These are phyloP conservation scores for Aspergillus melleus DNA, from an alignment of 2,329 filamentous ascomycete species.

Conservation along the genomic window DNA sequence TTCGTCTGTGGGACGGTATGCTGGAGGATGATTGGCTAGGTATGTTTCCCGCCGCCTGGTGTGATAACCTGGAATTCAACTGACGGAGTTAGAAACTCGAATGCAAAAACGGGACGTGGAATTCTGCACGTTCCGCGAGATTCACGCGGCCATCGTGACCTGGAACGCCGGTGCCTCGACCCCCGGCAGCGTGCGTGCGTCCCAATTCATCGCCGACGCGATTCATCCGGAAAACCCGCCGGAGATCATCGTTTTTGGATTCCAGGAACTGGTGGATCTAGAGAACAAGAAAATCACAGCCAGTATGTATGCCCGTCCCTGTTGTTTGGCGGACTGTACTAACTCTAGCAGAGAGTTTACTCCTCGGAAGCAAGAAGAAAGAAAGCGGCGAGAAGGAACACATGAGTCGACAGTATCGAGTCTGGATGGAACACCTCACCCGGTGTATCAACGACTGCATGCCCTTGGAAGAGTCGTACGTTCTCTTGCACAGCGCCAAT, in stretches of 20 bases:
- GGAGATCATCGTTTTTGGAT: slow-evolving; percentile 92
- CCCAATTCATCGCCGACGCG: slow-evolving; percentile 76
- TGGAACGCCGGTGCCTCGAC: slow-evolving; percentile 98
- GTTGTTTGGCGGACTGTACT: slow-evolving; percentile 18
- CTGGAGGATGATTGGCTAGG: slow-evolving; percentile 91
- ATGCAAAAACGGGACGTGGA: slow-evolving; percentile 83
- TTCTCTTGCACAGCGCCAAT: slow-evolving; percentile 82
- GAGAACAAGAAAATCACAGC: slow-evolving; percentile 97
- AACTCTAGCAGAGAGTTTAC: slow-evolving; percentile 66
- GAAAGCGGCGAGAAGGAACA: slow-evolving; percentile 74
- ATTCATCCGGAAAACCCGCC: slow-evolving; percentile 75
- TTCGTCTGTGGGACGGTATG: slow-evolving; percentile 89
- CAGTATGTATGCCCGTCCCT: slow-evolving; percentile 53
- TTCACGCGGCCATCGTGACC: slow-evolving; percentile 79
- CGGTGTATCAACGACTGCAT: slow-evolving; percentile 81
- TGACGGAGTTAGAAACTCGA: slow-evolving; percentile 60
- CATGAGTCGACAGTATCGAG: slow-evolving; percentile 96
- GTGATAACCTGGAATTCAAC: slow-evolving; percentile 8
- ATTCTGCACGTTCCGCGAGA: slow-evolving; percentile 81
- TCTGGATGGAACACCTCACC: slow-evolving; percentile 89
- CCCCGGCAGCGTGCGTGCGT: slow-evolving; percentile 77
- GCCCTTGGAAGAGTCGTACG: slow-evolving; percentile 74
- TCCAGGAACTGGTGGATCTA: slow-evolving; percentile 96
- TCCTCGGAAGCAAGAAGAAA: slow-evolving; percentile 79
- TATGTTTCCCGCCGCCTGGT: slow-evolving; percentile 34